Conservation (phyloP, 2,329 filamentous ascomycete genomes). For the Xylariaceae sp. region DNA sequence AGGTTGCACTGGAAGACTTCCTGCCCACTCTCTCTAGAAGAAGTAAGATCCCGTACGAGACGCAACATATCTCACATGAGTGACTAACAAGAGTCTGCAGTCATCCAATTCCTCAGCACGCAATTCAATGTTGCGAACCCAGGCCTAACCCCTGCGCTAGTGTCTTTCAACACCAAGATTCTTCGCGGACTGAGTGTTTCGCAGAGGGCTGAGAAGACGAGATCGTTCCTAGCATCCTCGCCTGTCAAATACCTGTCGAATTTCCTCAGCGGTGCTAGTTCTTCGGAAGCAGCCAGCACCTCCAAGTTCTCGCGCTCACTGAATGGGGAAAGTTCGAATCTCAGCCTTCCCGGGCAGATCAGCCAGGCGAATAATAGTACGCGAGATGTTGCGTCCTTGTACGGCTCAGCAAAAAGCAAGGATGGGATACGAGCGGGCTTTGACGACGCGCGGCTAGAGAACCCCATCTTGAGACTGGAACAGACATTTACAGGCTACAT, state of each 20-base stretch:
- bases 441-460: conserved; percentile 54
- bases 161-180: conserved; percentile 73
- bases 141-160: conserved; percentile 59
- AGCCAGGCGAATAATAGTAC: conserved; percentile 41
- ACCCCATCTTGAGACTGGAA: conserved; percentile 69
- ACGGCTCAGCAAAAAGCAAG: conserved; percentile 49
- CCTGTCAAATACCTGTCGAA: conserved; percentile 87
- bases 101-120: conserved; percentile 65
- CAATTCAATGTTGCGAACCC: conserved; percentile 65
- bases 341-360: conserved; percentile 40
- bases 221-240: conserved; percentile 70
- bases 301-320: conserved; percentile 41
- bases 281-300: conserved; percentile 35
- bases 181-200: conserved; percentile 64
- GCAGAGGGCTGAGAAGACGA: conserved; percentile 58
- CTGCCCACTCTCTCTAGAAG: conserved; percentile 68
- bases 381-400: conserved; percentile 44
- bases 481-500: conserved; percentile 81
- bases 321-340: conserved; percentile 30
- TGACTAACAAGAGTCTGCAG: conserved; percentile 40
- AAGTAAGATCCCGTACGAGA: conserved; percentile 44
- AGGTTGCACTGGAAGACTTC: conserved; percentile 67
- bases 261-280: conserved; percentile 61
- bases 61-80: not conserved
- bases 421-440: conserved; percentile 38